Conservation (phyloP, 345 rosid species). For the Ailanthus altissimus region DNA sequence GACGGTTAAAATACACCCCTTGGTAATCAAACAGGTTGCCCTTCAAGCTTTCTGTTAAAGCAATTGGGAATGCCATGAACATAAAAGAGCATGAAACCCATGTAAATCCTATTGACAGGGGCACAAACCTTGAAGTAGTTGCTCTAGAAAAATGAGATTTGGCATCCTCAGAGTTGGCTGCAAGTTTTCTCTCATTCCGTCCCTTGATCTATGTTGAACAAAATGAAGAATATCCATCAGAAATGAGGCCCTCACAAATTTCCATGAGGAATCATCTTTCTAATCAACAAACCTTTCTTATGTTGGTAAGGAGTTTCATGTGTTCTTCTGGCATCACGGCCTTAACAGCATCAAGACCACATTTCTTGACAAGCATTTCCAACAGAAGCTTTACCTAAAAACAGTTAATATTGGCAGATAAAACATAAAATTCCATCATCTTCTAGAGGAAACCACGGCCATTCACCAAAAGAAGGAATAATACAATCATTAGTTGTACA, state of each 20-base stretch:
- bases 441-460: neutral
- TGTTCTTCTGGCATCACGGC: constrained; percentile 98
- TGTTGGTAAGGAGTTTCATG: constrained; percentile 89
- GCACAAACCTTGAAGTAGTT: constrained; percentile 70
- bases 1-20: no score
- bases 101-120: neutral
- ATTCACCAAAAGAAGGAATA: neutral
- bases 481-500: no score
- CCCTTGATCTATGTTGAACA: constrained; percentile 64
- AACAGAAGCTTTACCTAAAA: constrained; percentile 80
- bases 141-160: constrained; percentile 72
- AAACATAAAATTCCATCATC: neutral
- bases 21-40: neutral
- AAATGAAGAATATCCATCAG: constrained; percentile 14
- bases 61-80: neutral
- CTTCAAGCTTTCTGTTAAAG: neutral
- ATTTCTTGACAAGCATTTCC: constrained; percentile 94
- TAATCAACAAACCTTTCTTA: constrained; percentile 69
- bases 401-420: neutral
- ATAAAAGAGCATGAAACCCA: neutral
- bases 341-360: constrained; percentile 92
- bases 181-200: constrained; percentile 67
- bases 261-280: constrained; percentile 4
- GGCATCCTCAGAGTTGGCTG: constrained; percentile 58
- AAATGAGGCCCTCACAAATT: constrained; percentile 14